phyloP scores from a whole-genome alignment of 202 grass and related monocot species.

The Dendrocalamus latiflorus region DNA sequence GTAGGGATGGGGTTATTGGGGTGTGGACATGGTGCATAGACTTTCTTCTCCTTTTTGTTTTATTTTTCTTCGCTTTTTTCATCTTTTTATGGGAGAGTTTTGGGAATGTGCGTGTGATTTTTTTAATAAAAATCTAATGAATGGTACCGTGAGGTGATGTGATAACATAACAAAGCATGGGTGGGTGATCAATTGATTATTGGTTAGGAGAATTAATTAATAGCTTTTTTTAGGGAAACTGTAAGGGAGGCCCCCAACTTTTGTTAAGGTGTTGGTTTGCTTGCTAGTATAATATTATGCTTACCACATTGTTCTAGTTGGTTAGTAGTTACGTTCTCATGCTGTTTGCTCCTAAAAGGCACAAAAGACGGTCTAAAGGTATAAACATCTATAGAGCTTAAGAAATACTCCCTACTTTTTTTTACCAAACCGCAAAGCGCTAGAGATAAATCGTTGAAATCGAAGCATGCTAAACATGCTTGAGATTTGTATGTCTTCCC shows the following conservation, averaged over 20 bases:
- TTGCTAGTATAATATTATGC: not conserved
- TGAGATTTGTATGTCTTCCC: not conserved
- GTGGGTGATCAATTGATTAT: not conserved
- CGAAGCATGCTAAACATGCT: not conserved
- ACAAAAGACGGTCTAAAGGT: not conserved
- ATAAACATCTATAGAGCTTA: not conserved
- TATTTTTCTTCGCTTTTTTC: not conserved
- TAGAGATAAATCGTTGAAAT: not conserved
- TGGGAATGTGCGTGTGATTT: too few species aligned
- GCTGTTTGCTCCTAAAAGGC: not conserved
- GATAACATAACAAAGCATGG: not conserved
- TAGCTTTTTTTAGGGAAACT: too few species aligned
- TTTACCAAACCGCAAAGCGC: not conserved
- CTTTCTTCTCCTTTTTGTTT: not conserved
- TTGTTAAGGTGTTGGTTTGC: not conserved
- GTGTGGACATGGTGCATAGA: conserved; percentile 41
- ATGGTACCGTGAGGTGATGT: not conserved
- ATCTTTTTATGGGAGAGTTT: not conserved
- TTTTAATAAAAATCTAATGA: not conserved
- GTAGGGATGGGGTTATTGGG: not conserved
- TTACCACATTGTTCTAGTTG: not conserved
- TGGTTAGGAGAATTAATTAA: not conserved
- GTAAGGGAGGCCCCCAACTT: too few species aligned
- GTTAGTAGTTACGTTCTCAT: not conserved
- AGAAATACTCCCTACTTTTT: not conserved